Evolutionary conservation across 2,329 filamentous ascomycete species (phyloP), one percentile per base, ranked within the genome.

Genomic region (Diplocarpon rosae): DNA sequence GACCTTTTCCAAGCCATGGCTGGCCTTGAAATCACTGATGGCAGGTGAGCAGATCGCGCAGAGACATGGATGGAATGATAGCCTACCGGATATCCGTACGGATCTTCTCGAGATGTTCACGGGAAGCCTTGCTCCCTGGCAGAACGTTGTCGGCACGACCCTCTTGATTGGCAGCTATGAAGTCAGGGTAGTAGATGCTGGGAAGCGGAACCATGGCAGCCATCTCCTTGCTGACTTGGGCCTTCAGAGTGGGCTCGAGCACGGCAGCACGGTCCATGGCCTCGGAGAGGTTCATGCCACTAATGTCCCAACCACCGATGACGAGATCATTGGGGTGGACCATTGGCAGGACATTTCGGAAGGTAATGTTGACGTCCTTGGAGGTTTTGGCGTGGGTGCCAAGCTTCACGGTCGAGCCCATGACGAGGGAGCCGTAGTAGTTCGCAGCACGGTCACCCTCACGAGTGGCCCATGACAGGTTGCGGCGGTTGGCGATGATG

Each of bases 101-200:
- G 60, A 98, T 82, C 64, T 90, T 77, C 70, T 96, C 88, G 38
- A 98, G 86, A 62, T 98, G 92, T 46, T 79, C 87, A 67, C 71
- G 80, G 65, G 72, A 87, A 53, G 89, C 89, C 71, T 92, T 93
- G 66, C 72, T 76, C 42, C 92, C 92, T 51, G 83, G 70, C 39
- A 96, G 66, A 52, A 94, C 61, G 60, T 98, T 96, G 69, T 98
- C 88, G 54, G 90, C 92, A 60, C 92, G 85, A 62, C 89, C 88
- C 66, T 92, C 89, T 70, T 98, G 92, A 72, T 98, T 98, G 63
- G 92, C 85, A 55, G 92, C 92, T 62, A 98, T 98, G 73, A 98
- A 98, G 68, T 96, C 92, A 1, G 92, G 92, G 66, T 98, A 98
- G 77, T 98, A 98, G 69, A 96, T 84, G 66, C 85, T 90, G 17